A percentile compares a stretch with the other conserved stretches of the same genome.
Conservation (phyloP, 2,329 filamentous ascomycete genomes). For the Cytospora schulzeri region DNA sequence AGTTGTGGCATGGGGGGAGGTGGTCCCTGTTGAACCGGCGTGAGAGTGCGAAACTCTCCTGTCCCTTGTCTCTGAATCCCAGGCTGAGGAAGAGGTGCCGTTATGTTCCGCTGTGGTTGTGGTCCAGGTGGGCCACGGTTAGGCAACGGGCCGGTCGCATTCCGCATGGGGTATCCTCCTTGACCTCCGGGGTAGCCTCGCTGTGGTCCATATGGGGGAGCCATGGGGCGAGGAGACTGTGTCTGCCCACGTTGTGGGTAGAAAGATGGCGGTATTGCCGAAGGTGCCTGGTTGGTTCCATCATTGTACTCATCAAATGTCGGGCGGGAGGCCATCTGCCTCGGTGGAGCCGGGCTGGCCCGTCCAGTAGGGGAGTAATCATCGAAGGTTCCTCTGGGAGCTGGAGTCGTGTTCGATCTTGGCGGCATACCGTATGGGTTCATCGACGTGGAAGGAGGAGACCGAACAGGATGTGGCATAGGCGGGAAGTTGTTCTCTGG, state of each 20-base stretch:
- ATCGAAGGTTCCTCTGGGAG: slow-evolving; percentile 24
- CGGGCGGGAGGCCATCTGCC: slow-evolving; percentile 17
- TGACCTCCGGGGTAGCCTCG: slow-evolving; percentile 15
- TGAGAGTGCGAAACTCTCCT: slow-evolving; percentile 13
- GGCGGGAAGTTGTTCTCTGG: slow-evolving; percentile 32
- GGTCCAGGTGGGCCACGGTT: slow-evolving; percentile 29
- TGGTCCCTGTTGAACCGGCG: slow-evolving; percentile 15
- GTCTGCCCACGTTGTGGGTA: background rate
- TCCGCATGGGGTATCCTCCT: slow-evolving; percentile 32
- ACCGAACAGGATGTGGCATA: slow-evolving; percentile 34
- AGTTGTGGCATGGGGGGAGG: background rate
- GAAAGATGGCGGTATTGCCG: slow-evolving; percentile 30
- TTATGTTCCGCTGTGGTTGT: slow-evolving; percentile 40
- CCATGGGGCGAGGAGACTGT: slow-evolving; percentile 24
- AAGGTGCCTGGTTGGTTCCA: slow-evolving; percentile 37
- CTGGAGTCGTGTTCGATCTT: slow-evolving; percentile 23
- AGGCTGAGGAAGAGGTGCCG: slow-evolving; percentile 33
- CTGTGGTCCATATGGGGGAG: slow-evolving; percentile 11
- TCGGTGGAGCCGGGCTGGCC: slow-evolving; percentile 21
- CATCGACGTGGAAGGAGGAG: slow-evolving; percentile 28
- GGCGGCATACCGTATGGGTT: slow-evolving; percentile 29
- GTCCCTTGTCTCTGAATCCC: slow-evolving; percentile 17
- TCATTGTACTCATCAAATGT: slow-evolving; percentile 32
- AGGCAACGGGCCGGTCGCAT: slow-evolving; percentile 36
- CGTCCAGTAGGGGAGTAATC: slow-evolving; percentile 22